phyloP scores from a whole-genome alignment of 306 rosid genomes.

The Argentina anserina region DNA sequence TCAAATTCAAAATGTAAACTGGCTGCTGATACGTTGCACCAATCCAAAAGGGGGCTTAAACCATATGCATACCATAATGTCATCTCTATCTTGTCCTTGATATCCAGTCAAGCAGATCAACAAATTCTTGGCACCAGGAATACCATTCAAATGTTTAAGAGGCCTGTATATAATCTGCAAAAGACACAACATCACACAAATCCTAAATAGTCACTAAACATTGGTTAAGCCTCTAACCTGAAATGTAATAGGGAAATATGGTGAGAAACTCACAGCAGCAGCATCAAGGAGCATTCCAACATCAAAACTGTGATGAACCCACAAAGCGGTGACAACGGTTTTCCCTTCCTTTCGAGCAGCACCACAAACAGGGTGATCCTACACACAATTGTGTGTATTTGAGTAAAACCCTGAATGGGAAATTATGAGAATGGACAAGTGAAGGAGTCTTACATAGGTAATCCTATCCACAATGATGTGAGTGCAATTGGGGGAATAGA shows the following conservation, averaged over 20 bases:
- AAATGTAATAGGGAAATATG: not conserved
- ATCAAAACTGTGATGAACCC: constrained; percentile 87
- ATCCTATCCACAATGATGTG: constrained; percentile 72
- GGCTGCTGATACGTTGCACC: not conserved
- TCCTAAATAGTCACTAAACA: not conserved
- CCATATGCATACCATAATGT: not conserved
- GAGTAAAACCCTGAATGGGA: not conserved
- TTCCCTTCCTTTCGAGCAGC: constrained; percentile 74
- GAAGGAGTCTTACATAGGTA: constrained; percentile 37
- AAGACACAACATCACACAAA: not conserved
- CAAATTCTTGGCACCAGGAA: constrained; percentile 63
- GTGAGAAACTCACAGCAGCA: constrained; percentile 48
- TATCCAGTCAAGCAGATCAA: constrained; percentile 82
- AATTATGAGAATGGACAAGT: not conserved
- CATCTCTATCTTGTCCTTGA: not conserved
- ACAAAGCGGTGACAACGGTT: constrained; percentile 64
- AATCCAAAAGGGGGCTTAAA: not conserved
- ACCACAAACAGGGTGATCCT: constrained; percentile 80
- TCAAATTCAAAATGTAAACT: not conserved
- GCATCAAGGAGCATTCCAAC: constrained; percentile 57
- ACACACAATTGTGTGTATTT: not conserved
- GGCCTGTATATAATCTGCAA: constrained; percentile 82
- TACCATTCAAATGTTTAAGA: constrained; percentile 59
- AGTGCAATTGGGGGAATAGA: constrained; percentile 53
- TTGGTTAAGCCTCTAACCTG: not conserved